Conservation (phyloP, 768 basidiomycete species). For the Leucocoprinus leucothites region DNA sequence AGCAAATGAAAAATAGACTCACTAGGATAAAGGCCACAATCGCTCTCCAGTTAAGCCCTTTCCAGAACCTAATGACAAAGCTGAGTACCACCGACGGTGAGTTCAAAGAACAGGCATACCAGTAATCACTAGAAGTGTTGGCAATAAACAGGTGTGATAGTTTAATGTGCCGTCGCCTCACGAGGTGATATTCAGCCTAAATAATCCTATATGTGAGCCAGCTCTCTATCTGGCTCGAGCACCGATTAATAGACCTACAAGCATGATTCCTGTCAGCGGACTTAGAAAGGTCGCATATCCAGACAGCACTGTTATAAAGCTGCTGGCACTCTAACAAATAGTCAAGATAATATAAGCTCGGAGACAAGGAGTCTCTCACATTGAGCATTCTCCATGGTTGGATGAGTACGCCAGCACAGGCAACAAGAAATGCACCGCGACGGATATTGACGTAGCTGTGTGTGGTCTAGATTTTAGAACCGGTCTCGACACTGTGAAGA, state of each 20-base stretch:
- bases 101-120: slow-evolving; percentile 14
- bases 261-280: slow-evolving; percentile 29
- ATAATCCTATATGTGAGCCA: neutral
- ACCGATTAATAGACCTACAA: slow-evolving; percentile 18
- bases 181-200: slow-evolving; percentile 25
- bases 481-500: too few species aligned
- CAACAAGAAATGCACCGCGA: slow-evolving; percentile 28
- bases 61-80: slow-evolving; percentile 12
- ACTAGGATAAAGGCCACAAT: slow-evolving; percentile 25
- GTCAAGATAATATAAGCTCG: neutral
- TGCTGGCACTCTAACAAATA: slow-evolving; percentile 15
- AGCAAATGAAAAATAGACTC: neutral
- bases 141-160: slow-evolving; percentile 26
- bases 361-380: slow-evolving; percentile 8
- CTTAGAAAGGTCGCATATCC: slow-evolving; percentile 29
- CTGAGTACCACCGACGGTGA: too few species aligned
- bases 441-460: slow-evolving; percentile 24
- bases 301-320: slow-evolving; percentile 28
- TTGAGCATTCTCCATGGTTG: slow-evolving; percentile 30
- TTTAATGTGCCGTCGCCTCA: slow-evolving; percentile 23
- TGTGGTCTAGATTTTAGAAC: too few species aligned
- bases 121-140: slow-evolving; percentile 23
- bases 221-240: neutral
- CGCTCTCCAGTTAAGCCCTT: slow-evolving; percentile 19
- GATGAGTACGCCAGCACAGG: slow-evolving; percentile 24